Base-by-base conservation (phyloP, 345 rosid genomes). In the Conringia planisiliqua region DNA sequence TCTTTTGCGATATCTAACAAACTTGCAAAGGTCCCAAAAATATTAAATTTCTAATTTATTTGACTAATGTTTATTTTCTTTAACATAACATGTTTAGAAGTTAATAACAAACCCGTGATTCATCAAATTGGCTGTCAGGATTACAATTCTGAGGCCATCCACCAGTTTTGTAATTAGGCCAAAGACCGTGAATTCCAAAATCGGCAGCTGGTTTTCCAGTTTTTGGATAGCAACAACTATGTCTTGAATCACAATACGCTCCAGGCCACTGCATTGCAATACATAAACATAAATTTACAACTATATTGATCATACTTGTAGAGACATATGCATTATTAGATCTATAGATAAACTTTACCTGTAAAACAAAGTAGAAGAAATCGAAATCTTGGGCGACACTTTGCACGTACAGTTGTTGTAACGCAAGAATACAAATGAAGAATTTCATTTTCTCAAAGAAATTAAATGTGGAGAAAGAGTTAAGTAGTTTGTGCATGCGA, bases 341-440 rank as follows among this genome's bases (percentile, higher is more conserved):
- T 57, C 14, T 24, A n/a, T n/a, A 18, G 22, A 58, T 46, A 0
- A 33, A 55, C 17, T 44, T 73, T 71, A 82, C 98, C 87, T 91
- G 97, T 80, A 81, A 86, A 76, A 94, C 97, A 46, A 94, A 86
- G 86, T 94, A 94, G 88, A 94, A 91, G 87, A 94, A 94, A 83
- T 94, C 98, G 66, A 91, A 94, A 47, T 84, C 86, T 71, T 87
- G 74, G n/a, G 97, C 79, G 18, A 75, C 84, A 70, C 78, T 81
- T 22, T 79, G 82, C 43, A 52, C 57, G 14, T 72, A 70, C 10
- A 86, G 69, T 71, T 17, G 78, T 65, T 85, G 82, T 7, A 83
- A 55, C 9, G 79, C 46, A 63, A 85, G 62, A 52, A 87, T 46
- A 48, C 24, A 76, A 78, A 88, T 54, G 51, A 81, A 46, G 60